phyloP scores from a whole-genome alignment of 2,329 filamentous ascomycete species.

The Gremmenia infestans region DNA sequence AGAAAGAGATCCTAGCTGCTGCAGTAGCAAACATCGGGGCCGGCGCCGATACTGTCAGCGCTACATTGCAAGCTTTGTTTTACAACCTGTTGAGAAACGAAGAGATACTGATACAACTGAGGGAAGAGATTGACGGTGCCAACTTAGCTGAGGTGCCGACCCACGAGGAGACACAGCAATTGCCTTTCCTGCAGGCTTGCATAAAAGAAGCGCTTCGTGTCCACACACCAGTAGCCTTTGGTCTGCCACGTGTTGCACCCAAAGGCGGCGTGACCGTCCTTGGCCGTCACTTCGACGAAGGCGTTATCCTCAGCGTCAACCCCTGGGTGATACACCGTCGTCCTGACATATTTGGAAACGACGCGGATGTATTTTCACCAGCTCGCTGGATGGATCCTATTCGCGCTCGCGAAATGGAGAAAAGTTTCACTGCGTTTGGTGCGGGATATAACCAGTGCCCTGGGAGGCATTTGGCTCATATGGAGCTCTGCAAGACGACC shows the following conservation, averaged over 20 bases:
- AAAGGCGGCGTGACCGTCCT: slow-evolving; percentile 31
- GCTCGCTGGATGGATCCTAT: slow-evolving; percentile 31
- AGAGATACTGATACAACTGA: slow-evolving; percentile 21
- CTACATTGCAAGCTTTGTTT: slow-evolving; percentile 33
- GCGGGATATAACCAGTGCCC: slow-evolving; percentile 35
- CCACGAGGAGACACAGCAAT: slow-evolving; percentile 28
- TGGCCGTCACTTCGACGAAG: slow-evolving; percentile 27
- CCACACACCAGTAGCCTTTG: slow-evolving; percentile 30
- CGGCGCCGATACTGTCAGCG: slow-evolving; percentile 35
- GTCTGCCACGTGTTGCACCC: slow-evolving; percentile 25
- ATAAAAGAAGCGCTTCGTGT: slow-evolving; percentile 35
- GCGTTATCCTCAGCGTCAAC: slow-evolving; percentile 32
- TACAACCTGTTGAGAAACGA: slow-evolving; percentile 33
- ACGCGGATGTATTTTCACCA: slow-evolving; percentile 32
- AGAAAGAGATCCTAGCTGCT: slow-evolving; percentile 32
- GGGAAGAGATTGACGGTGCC: slow-evolving; percentile 22
- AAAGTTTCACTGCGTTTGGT: slow-evolving; percentile 31
- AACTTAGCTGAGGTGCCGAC: slow-evolving; percentile 13
- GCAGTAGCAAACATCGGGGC: slow-evolving; percentile 35
- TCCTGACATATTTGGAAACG: slow-evolving; percentile 29
- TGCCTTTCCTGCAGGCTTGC: slow-evolving; percentile 35
- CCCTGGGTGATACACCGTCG: slow-evolving; percentile 34
- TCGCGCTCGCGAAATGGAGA: slow-evolving; percentile 23
- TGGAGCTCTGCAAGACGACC: slow-evolving; percentile 34
- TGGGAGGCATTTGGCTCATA: slow-evolving; percentile 33